These are phyloP conservation scores for Anastatica hierochuntica DNA, from an alignment of 345 rosid genomes.

Conservation along the genomic window DNA sequence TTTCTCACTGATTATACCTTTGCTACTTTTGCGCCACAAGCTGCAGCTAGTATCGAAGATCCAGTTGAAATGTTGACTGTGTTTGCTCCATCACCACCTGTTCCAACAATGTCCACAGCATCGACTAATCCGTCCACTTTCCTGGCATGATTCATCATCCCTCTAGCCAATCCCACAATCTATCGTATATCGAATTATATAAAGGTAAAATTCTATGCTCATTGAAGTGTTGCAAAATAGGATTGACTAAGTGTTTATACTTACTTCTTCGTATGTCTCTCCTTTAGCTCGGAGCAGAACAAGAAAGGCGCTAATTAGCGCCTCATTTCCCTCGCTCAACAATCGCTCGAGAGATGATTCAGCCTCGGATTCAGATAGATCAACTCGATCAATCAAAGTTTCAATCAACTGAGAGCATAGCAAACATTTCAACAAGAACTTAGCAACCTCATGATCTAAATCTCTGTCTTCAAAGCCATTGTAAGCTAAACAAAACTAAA, in stretches of 20 bases:
- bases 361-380: constrained; percentile 68
- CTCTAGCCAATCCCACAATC: constrained; percentile 85
- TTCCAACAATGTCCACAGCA: constrained; percentile 86
- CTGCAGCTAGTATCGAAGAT: constrained; percentile 85
- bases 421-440: neutral
- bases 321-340: constrained; percentile 53
- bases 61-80: constrained; percentile 95
- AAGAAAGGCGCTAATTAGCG: constrained; percentile 73
- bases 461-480: neutral
- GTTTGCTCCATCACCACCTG: constrained; percentile 93
- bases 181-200: constrained; percentile 10
- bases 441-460: neutral
- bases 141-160: constrained; percentile 65
- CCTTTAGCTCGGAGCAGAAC: constrained; percentile 91
- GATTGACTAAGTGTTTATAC: neutral
- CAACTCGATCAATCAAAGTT: constrained; percentile 48
- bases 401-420: constrained; percentile 45
- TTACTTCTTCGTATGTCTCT: constrained; percentile 86
- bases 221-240: neutral
- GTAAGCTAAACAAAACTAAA: neutral
- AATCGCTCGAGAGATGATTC: constrained; percentile 60
- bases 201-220: neutral
- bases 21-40: constrained; percentile 95
- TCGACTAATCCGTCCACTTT: constrained; percentile 71
- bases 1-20: constrained; percentile 37